Evolutionary conservation across 179 eudicot genomes (phyloP), one percentile per base, ranked within the genome.

Genomic region (Corrigiola litoralis): DNA sequence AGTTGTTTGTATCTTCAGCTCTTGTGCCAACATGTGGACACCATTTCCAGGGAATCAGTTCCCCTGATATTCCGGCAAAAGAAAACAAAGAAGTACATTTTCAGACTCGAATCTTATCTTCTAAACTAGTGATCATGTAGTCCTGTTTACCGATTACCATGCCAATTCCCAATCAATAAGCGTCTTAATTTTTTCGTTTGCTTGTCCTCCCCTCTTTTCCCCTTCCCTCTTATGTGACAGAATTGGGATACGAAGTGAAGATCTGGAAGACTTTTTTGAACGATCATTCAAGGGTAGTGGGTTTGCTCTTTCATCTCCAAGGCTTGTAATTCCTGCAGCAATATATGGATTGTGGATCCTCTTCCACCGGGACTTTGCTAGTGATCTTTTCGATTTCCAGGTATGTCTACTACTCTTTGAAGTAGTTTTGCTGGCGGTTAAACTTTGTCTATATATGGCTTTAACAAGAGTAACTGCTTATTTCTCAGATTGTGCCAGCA

Each of bases 161-260:
- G 9, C 44, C 20, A 11, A 56, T 36, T n/a, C n/a, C n/a, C n/a
- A n/a, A n/a, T n/a, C n/a, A n/a, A n/a, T n/a, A n/a, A n/a, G n/a
- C n/a, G n/a, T n/a, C n/a, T n/a, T n/a, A n/a, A n/a, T n/a, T n/a
- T n/a, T n/a, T n/a, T n/a, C n/a, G n/a, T n/a, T n/a, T n/a, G n/a
- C n/a, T n/a, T n/a, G n/a, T n/a, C n/a, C n/a, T n/a, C n/a, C n/a
- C n/a, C n/a, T n/a, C n/a, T n/a, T n/a, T n/a, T 32, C 25, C 45
- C 53, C 5, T 29, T 32, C 12, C 9, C 27, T 45, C 42, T 59
- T 40, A 28, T n/a, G 7, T 36, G 41, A 16, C 79, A 91, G 97
- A 78, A 91, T 87, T 48, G 96, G 96, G 25, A 87, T 90, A 68
- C 84, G 92, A 81, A 92, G 97, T 57, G 82, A 87, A 61, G 98